Base-by-base conservation (phyloP, 164 flowering plant genomes). In the Brasenia schreberi region DNA sequence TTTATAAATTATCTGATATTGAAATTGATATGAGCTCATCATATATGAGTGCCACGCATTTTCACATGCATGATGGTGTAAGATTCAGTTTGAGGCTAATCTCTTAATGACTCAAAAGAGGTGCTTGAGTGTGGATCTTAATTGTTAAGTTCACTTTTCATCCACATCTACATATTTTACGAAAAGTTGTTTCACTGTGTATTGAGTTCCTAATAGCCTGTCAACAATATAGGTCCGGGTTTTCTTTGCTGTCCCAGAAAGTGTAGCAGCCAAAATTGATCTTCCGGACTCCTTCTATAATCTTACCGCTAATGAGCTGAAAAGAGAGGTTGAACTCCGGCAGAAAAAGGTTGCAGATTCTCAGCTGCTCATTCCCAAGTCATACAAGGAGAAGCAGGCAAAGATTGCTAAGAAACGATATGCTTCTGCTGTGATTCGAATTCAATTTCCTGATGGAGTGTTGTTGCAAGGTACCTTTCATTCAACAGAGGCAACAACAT, bases 371-470 rank as follows among this genome's bases (percentile, higher is more conserved):
- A 80, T 94, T 68, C 97, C 98, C 18, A 90, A 82, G 75, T 90
- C 98, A 18, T 86, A 70, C 67, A 89, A 76, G 78, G 98, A 94
- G 84, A 94, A 85, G 77, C 93, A 87, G 79, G 90, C 89, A 65
- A 87, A 90, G 76, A 84, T 88, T 69, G 85, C 84, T 0, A 83
- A 81, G 75, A 91, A 70, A 73, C 82, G 73, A 76, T 88, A 89
- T 67, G 80, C 49, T 52, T 85, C 70, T 73, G 63, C 93, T 65
- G 64, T 86, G n/a, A 84, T 94, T 27, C 80, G 97, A 39, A 71
- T 94, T 73, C 96, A 90, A 77, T 90, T 94, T 76, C 97, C 97
- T 65, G 97, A 90, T 77, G 92, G 86, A 27, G 96, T 94, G 33
- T 93, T 94, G 59, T 90, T 94, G 45, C 97, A 94, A 79, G 97